Base-by-base conservation (phyloP, 1,284 basidiomycete genomes). In the Apiotrichum sp. region DNA sequence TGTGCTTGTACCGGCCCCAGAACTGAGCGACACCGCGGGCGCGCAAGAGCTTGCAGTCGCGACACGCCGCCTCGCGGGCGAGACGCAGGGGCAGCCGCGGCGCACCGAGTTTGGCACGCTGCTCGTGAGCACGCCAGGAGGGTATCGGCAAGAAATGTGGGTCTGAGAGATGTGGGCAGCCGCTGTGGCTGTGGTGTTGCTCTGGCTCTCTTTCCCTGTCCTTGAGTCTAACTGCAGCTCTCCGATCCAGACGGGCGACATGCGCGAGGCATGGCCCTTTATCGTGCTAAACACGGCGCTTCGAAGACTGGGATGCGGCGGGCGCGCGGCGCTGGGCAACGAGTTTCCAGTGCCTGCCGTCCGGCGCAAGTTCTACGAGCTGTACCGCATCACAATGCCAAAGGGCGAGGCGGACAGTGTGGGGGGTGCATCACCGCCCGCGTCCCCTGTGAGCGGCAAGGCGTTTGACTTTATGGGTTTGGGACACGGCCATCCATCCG, bases 221-320 rank as follows among this genome's bases (percentile, higher is more conserved):
- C 32, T 2, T 35, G 35, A 9, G 5, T 41, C 40, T 11, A 5
- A 41, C 40, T 14, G 6, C 54, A 67, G 64, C 31, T 64, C 58
- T 48, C 66, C 68, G 14, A 63, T 73, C 10, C 63, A 69, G 3
- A 64, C 63, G 1, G 73, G 73, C 40, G 73, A 75, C 53, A 58
- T 72, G 46, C 63, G 73, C 38, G 65, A 68, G 47, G 67, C 67
- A 3, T 67, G 65, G 55, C 71, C 71, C 1, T 72, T 64, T 46
- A 63, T 71, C n/a, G 60, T 70, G 9, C 68, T 75, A 42, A 73
- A 69, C 52, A 75, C 73, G 3, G 70, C 65, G 35, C 57, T 75
- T 6, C 59, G 73, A 14, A 62, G 73, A 6, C 58, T 75, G 10
- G 73, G 73, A 13, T 75, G 73, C 51, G 71, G 73, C 50, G 73